Percentiles rank a stretch among this genome's conserved stretches.
phyloP scores from a whole-genome alignment of 257 asterid species.

The Solanum sejunctum region DNA sequence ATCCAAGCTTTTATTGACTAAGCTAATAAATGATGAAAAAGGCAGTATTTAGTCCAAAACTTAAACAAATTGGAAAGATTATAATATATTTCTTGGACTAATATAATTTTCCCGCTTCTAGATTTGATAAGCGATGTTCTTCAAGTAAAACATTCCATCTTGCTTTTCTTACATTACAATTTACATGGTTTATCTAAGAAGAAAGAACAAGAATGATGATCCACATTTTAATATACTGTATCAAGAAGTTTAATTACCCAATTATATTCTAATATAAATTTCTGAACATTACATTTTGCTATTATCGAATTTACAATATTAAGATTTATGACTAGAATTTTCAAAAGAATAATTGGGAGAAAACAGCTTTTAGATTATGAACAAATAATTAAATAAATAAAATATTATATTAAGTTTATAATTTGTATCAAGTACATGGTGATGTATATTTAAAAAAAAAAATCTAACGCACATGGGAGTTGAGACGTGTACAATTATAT shows the following conservation, averaged over 20 bases:
- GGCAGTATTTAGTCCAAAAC: too few relatives aligned
- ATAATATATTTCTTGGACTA: too few relatives aligned
- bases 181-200: neutral
- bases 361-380: neutral
- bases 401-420: neutral
- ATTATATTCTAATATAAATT: neutral
- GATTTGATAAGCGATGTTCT: neutral
- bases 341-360: neutral
- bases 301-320: neutral
- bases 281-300: neutral
- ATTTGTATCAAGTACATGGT: neutral
- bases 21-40: too few relatives aligned
- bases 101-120: too few relatives aligned
- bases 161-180: neutral
- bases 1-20: too few relatives aligned
- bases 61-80: too few relatives aligned
- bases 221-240: neutral
- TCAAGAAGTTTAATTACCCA: neutral
- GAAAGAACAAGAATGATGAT: neutral
- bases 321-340: neutral
- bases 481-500: neutral
- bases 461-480: neutral
- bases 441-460: neutral
- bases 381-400: neutral
- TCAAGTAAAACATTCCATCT: neutral